A percentile compares a stretch with the other conserved stretches of the same genome.
These are phyloP conservation scores for Cutaneotrichosporon daszewskae DNA, from an alignment of 1,284 basidiomycete genomes.

Conservation along the genomic window DNA sequence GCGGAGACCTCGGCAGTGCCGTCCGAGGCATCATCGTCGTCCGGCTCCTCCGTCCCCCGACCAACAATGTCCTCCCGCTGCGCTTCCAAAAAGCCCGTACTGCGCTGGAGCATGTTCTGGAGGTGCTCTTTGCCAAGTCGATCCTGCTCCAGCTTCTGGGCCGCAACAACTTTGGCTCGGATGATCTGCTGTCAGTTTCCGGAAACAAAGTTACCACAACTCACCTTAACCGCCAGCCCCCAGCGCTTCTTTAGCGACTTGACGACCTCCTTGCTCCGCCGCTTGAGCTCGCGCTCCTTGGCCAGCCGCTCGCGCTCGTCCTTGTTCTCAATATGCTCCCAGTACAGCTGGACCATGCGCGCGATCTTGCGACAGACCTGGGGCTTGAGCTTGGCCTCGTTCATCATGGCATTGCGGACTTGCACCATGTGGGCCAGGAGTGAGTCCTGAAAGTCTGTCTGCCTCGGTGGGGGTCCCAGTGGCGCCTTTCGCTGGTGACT, in stretches of 20 bases:
- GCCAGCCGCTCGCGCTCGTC: slow-evolving; percentile 60
- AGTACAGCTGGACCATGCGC: slow-evolving; percentile 66
- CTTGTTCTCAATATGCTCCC: slow-evolving; percentile 60
- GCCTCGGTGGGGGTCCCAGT: slow-evolving; percentile 22
- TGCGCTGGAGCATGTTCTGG: slow-evolving; percentile 83
- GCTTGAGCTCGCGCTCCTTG: slow-evolving; percentile 64
- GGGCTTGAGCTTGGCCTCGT: slow-evolving; percentile 43
- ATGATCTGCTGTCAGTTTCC: slow-evolving; percentile 52
- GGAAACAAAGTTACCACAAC: slow-evolving; percentile 36
- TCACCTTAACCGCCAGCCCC: slow-evolving; percentile 80
- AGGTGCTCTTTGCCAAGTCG: slow-evolving; percentile 73
- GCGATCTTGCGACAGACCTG: slow-evolving; percentile 55
- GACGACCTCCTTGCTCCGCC: slow-evolving; percentile 67
- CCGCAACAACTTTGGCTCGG: slow-evolving; percentile 59
- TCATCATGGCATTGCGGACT: slow-evolving; percentile 44
- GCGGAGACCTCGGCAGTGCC: slow-evolving; percentile 27
- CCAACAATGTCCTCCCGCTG: slow-evolving; percentile 65
- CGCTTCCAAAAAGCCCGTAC: slow-evolving; percentile 76
- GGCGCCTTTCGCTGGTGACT: slow-evolving; percentile 14
- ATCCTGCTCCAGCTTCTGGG: slow-evolving; percentile 59
- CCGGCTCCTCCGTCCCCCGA: slow-evolving; percentile 25
- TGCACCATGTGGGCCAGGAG: slow-evolving; percentile 47
- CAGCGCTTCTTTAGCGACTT: slow-evolving; percentile 58
- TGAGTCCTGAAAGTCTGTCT: slow-evolving; percentile 43
- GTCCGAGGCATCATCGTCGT: slow-evolving; percentile 28